Base-by-base conservation (phyloP, 257 asterid species). In the Nicotiana knightiana region DNA sequence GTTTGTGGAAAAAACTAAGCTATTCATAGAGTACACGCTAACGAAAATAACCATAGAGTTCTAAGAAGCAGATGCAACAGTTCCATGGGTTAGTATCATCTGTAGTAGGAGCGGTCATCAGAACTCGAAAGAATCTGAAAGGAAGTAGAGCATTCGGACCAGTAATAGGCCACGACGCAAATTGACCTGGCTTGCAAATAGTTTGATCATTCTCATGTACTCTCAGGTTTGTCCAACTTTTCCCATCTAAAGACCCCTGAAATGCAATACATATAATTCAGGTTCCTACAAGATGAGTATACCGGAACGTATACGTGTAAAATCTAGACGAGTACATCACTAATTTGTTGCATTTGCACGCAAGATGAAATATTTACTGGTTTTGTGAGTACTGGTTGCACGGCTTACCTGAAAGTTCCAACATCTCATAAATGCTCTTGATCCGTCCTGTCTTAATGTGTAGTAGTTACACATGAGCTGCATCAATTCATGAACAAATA, bases 391-490 rank as follows among this genome's bases (percentile, higher is more conserved):
- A 32, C 21, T 65, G 46, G 3, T 21, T 9, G 15, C n/a, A n/a
- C 43, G 33, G 30, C 37, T 53, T 89, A 93, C 99, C 98, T 96
- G 95, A 68, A 94, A 89, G 90, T 88, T 90, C 99, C 99, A 96
- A 80, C 67, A 43, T 81, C 99, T 86, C 86, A 93, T 81, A 86
- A 93, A 96, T 33, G 97, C 89, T 67, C 92, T 87, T 26, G 99
- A 96, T 80, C 99, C 98, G 4, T 96, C 99, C 87, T 93, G 98
- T 90, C 99, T 91, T 81, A 96, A 55, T 28, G 99, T 93, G 90
- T 96, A 96, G 85, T 90, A 85, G 90, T 96, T 94, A 93, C 99
- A 94, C 97, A 96, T 94, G 65, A 96, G 91, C 98, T 96, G 95
- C 87, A 83, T 79, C 26, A 58, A 81, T 33, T 57, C 55, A 82